Evolutionary conservation across 148 eudicot genomes (phyloP).

Genomic region (Bassia scoparia): DNA sequence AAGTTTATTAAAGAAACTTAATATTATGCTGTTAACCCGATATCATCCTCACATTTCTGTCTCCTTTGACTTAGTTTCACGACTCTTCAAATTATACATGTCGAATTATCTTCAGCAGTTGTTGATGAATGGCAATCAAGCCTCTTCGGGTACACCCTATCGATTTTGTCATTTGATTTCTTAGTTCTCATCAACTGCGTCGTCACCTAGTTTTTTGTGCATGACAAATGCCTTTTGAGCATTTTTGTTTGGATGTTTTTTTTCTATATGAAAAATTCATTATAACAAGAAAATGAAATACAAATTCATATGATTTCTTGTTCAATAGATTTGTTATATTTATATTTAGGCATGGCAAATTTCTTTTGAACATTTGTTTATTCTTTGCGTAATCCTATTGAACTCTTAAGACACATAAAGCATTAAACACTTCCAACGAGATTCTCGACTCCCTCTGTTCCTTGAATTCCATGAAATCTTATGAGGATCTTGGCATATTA

Average conservation of each 20-base stretch:
- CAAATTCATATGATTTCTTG: too few species aligned
- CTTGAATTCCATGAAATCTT: too few species aligned
- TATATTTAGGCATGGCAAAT: neutral
- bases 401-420: too few species aligned
- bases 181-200: neutral
- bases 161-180: conserved; percentile 1
- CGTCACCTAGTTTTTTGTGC: neutral
- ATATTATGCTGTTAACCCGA: too few species aligned
- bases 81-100: neutral
- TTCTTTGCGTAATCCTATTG: neutral
- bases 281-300: too few species aligned
- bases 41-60: neutral
- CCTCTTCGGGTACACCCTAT: conserved; percentile 73
- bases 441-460: too few species aligned
- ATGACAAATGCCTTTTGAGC: too few species aligned
- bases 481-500: too few species aligned
- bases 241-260: too few species aligned
- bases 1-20: too few species aligned
- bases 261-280: too few species aligned
- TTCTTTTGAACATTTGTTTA: neutral
- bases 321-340: neutral
- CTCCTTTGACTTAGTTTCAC: neutral
- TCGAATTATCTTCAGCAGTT: conserved; percentile 43
- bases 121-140: conserved; percentile 98
- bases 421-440: too few species aligned